Evolutionary conservation across 2,329 filamentous ascomycete genomes (phyloP).

Genomic region (Fusarium nurragi): DNA sequence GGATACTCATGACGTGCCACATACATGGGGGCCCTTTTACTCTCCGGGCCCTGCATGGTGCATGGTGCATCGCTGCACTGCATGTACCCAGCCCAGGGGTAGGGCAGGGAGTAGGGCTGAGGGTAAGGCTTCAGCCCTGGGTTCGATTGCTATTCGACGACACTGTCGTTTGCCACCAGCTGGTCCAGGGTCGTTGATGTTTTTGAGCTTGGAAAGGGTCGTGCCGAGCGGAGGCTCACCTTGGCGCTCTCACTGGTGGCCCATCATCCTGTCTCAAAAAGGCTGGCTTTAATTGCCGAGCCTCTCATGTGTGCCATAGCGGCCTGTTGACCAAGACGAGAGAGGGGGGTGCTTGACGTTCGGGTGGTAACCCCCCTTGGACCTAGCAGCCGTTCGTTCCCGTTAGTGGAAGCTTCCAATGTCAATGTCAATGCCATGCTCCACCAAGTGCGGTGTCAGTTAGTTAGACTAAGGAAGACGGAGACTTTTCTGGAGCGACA

Average conservation of each 20-base stretch:
- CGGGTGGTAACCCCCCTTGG: conserved; percentile 29
- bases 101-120: conserved; percentile 41
- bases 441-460: conserved; percentile 4
- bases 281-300: conserved; percentile 35
- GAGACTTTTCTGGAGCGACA: conserved; percentile 37
- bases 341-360: conserved; percentile 27
- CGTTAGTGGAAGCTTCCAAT: conserved; percentile 33
- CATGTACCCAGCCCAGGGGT: conserved; percentile 32
- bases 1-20: conserved; percentile 39
- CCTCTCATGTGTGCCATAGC: conserved; percentile 32
- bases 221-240: conserved; percentile 38
- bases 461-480: conserved; percentile 29
- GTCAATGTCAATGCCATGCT: conserved; percentile 14
- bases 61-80: conserved; percentile 28
- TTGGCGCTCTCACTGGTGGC: conserved; percentile 32
- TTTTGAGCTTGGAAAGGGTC: conserved; percentile 42
- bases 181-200: conserved; percentile 37
- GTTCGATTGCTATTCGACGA: conserved; percentile 32
- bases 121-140: conserved; percentile 36
- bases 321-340: conserved; percentile 16
- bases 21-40: conserved; percentile 19
- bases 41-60: conserved; percentile 23
- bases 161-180: conserved; percentile 41
- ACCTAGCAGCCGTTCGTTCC: conserved; percentile 44
- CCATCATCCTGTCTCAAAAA: conserved; percentile 28